phyloP scores from a whole-genome alignment of 2,329 filamentous ascomycete genomes.

The Didymosphaeria variabile region DNA sequence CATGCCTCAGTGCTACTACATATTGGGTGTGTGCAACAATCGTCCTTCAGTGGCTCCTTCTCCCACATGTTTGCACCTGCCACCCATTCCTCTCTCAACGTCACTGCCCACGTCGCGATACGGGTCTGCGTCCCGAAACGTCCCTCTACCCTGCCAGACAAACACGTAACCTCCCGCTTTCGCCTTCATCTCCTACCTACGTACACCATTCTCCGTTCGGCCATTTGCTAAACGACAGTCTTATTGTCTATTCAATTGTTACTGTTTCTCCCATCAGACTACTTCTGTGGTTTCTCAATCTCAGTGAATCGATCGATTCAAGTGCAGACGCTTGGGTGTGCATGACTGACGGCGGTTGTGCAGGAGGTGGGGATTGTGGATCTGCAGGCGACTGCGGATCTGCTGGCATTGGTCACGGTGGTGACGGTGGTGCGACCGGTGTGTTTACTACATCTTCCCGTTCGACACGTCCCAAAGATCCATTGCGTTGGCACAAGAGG shows the following conservation, averaged over 20 bases:
- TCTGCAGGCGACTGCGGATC: not conserved
- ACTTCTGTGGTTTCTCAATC: not conserved
- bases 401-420: not conserved
- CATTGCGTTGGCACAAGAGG: not conserved
- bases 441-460: not conserved
- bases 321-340: not conserved
- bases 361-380: not conserved
- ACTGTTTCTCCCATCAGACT: not conserved
- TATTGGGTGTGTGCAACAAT: too few relatives aligned
- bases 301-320: not conserved
- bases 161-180: not conserved
- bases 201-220: not conserved
- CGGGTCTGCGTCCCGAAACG: too few relatives aligned
- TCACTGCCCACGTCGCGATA: not conserved
- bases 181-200: not conserved
- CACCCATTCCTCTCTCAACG: too few relatives aligned
- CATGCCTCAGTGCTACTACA: too few relatives aligned
- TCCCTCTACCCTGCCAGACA: not conserved
- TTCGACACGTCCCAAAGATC: conserved; percentile 2
- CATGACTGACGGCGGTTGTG: conserved; percentile 3
- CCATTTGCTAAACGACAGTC: too few relatives aligned
- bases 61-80: too few relatives aligned
- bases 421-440: not conserved
- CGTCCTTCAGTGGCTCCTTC: too few relatives aligned
- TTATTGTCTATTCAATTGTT: not conserved